Conservation (phyloP, 1,139 yeast species). For the Suhomyces ambrosiae region DNA sequence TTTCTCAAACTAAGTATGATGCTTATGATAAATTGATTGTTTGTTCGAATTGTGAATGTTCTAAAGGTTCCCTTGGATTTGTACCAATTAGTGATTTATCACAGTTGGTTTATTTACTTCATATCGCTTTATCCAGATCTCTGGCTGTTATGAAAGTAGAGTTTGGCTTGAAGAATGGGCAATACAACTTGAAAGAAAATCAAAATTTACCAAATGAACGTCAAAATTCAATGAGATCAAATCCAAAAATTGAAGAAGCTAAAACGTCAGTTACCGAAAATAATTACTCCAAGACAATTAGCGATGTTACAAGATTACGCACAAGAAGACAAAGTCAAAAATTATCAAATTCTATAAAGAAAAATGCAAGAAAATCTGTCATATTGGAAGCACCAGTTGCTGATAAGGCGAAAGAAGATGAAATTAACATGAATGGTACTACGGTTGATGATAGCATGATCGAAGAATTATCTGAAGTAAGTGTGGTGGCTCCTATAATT, state of each 20-base stretch:
- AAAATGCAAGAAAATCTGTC: slow-evolving; percentile 49
- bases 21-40: slow-evolving; percentile 34
- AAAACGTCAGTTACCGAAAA: slow-evolving; percentile 27
- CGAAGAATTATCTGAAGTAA: slow-evolving; percentile 17
- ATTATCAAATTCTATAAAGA: slow-evolving; percentile 55
- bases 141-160: slow-evolving; percentile 58
- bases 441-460: slow-evolving; percentile 20
- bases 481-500: slow-evolving; percentile 2
- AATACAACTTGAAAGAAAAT: slow-evolving; percentile 4
- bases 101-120: slow-evolving; percentile 75
- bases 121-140: slow-evolving; percentile 83
- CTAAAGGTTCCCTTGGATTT: slow-evolving; percentile 60
- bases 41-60: slow-evolving; percentile 58
- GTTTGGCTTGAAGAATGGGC: slow-evolving; percentile 14
- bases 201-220: slow-evolving; percentile 13
- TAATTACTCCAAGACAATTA: slow-evolving; percentile 67
- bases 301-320: slow-evolving; percentile 76
- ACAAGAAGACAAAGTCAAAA: slow-evolving; percentile 73
- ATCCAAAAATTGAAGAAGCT: slow-evolving; percentile 20
- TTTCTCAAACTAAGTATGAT: slow-evolving; percentile 35
- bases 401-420: slow-evolving; percentile 42
- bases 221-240: background rate
- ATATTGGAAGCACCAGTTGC: slow-evolving; percentile 57
- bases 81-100: slow-evolving; percentile 63
- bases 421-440: slow-evolving; percentile 14